Conservation (phyloP, 495 filamentous ascomycete species). For the Xylaria cubensis region DNA sequence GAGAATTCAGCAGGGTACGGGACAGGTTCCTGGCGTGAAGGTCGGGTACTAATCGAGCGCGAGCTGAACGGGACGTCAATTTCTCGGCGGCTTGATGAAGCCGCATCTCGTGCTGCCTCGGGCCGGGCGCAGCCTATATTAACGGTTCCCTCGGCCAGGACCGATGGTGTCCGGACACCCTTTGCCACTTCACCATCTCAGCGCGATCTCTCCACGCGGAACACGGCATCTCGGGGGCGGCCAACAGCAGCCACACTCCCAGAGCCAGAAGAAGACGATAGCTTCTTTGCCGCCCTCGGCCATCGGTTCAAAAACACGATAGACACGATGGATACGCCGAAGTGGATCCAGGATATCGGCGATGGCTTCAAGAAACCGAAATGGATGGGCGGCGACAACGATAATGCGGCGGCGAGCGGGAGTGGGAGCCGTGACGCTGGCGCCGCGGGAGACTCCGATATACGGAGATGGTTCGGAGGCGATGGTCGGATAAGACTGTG, state of each 20-base stretch:
- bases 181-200: slow-evolving; percentile 50
- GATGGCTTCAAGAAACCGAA: slow-evolving; percentile 75
- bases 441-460: slow-evolving; percentile 39
- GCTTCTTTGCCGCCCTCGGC: slow-evolving; percentile 80
- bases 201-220: slow-evolving; percentile 38
- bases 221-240: slow-evolving; percentile 27
- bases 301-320: slow-evolving; percentile 91
- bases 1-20: slow-evolving; percentile 70
- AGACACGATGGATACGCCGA: slow-evolving; percentile 80
- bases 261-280: slow-evolving; percentile 76
- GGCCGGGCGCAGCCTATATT: slow-evolving; percentile 48
- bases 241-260: slow-evolving; percentile 32
- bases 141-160: slow-evolving; percentile 34
- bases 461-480: slow-evolving; percentile 55
- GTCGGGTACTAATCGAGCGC: slow-evolving; percentile 89
- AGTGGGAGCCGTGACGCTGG: slow-evolving; percentile 34
- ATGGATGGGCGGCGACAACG: slow-evolving; percentile 76
- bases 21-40: slow-evolving; percentile 89
- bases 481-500: slow-evolving; percentile 41
- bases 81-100: slow-evolving; percentile 44
- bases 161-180: slow-evolving; percentile 43
- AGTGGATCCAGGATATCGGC: slow-evolving; percentile 74
- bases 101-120: slow-evolving; percentile 30
- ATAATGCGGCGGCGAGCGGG: slow-evolving; percentile 39
- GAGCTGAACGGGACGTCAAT: slow-evolving; percentile 71